These are phyloP conservation scores for Vanderwaltozyma yarrowii DNA, from an alignment of 805 yeast genomes.

Conservation along the genomic window DNA sequence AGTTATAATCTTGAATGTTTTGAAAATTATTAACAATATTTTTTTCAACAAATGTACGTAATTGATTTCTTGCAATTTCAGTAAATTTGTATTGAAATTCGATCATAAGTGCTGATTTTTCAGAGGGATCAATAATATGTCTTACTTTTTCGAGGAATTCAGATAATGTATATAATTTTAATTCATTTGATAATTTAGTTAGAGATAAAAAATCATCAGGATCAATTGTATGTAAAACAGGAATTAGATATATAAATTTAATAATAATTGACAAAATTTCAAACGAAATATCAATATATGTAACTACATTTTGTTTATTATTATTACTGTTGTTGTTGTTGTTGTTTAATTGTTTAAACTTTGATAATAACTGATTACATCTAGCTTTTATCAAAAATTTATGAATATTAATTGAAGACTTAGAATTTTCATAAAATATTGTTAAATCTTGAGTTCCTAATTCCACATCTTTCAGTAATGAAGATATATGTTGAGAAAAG, in stretches of 20 bases:
- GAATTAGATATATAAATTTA: slow-evolving; percentile 30
- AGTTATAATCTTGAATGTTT: background rate
- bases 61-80: slow-evolving; percentile 19
- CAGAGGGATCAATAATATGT: slow-evolving; percentile 22
- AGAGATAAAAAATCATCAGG: slow-evolving; percentile 24
- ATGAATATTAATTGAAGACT: slow-evolving; percentile 25
- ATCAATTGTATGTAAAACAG: slow-evolving; percentile 32
- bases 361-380: slow-evolving; percentile 26
- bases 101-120: slow-evolving; percentile 26
- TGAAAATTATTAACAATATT: slow-evolving; percentile 8
- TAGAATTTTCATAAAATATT: slow-evolving; percentile 8
- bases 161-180: slow-evolving; percentile 31
- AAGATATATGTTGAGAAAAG: slow-evolving; percentile 58
- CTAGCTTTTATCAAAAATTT: slow-evolving; percentile 34
- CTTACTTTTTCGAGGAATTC: slow-evolving; percentile 27
- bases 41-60: slow-evolving; percentile 17
- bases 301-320: background rate
- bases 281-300: background rate
- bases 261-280: slow-evolving; percentile 20
- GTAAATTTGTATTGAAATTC: slow-evolving; percentile 27
- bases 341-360: background rate
- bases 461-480: slow-evolving; percentile 20
- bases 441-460: slow-evolving; percentile 19
- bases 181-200: slow-evolving; percentile 25
- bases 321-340: no score